A percentile compares a stretch with the other conserved stretches of the same genome.
Evolutionary conservation across 78 protist species (phyloP).

Genomic region (Goniomonas avonlea): DNA sequence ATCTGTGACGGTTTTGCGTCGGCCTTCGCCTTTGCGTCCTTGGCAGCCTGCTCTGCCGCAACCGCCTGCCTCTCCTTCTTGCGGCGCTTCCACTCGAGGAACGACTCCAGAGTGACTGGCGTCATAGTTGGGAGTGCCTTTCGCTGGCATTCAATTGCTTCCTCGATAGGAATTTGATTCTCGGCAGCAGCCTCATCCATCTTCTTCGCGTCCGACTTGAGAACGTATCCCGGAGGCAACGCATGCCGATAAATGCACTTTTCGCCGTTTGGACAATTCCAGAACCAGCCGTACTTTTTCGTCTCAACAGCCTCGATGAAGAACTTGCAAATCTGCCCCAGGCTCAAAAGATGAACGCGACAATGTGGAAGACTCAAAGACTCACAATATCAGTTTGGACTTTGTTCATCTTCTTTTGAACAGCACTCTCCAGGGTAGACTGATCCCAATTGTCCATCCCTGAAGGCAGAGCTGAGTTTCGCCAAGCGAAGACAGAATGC

Average conservation of each 20-base stretch:
- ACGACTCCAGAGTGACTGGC: slow-evolving; percentile 65
- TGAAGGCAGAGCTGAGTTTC: no score
- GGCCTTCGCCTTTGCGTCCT: slow-evolving; percentile 28
- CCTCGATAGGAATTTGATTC: background rate
- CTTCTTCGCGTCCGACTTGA: slow-evolving; percentile 31
- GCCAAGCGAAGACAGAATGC: no score
- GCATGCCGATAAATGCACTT: slow-evolving; percentile 51
- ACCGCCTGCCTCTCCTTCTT: slow-evolving; percentile 48
- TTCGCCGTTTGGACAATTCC: slow-evolving; percentile 73
- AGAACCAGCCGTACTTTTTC: slow-evolving; percentile 74
- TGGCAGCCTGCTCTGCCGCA: slow-evolving; percentile 37
- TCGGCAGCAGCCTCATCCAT: slow-evolving; percentile 47
- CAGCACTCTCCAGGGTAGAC: no score
- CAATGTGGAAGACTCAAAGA: no score
- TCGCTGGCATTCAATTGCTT: slow-evolving; percentile 15
- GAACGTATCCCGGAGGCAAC: slow-evolving; percentile 74
- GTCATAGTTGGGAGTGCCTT: no score
- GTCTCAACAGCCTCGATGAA: slow-evolving; percentile 77
- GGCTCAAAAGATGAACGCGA: no score
- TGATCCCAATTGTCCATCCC: no score
- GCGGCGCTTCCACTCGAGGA: slow-evolving; percentile 67
- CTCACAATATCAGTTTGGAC: slow-evolving; percentile 15
- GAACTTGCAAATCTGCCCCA: slow-evolving; percentile 58
- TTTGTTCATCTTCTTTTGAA: no score
- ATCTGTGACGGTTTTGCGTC: slow-evolving; percentile 11